Conservation (phyloP, 257 asterid species). For the Henckelia pumila region DNA sequence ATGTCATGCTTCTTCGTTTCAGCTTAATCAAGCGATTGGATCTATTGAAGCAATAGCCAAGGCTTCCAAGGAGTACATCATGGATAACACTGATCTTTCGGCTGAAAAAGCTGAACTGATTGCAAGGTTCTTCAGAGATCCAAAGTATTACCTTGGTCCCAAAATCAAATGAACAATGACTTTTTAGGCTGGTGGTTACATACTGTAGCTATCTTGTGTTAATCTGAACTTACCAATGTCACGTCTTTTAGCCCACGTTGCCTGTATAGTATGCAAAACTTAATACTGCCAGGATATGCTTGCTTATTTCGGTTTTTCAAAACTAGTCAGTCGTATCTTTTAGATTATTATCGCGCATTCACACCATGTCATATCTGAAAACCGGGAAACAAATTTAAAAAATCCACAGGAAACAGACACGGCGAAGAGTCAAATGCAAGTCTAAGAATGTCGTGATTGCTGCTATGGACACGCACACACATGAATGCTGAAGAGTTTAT, state of each 20-base stretch:
- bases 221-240: not conserved
- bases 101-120: slow-evolving; percentile 76
- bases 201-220: not conserved
- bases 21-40: slow-evolving; percentile 91
- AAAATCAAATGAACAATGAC: slow-evolving; percentile 41
- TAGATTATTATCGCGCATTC: not conserved
- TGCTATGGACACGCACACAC: no score
- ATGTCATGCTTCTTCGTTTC: slow-evolving; percentile 28
- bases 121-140: slow-evolving; percentile 76
- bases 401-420: not conserved
- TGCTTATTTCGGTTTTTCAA: not conserved
- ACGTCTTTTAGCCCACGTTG: not conserved
- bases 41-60: slow-evolving; percentile 91
- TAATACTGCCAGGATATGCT: not conserved
- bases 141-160: slow-evolving; percentile 73
- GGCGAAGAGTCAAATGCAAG: not conserved
- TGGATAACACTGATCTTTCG: slow-evolving; percentile 90
- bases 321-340: not conserved
- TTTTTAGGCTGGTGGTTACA: not conserved
- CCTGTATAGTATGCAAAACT: not conserved
- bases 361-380: not conserved
- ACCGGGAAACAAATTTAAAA: not conserved
- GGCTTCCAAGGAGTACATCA: slow-evolving; percentile 72
- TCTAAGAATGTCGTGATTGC: not conserved
- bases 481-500: not conserved